Evolutionary conservation across 139 green algal genomes (phyloP).

Genomic region (Chlamydomonas incerta): DNA sequence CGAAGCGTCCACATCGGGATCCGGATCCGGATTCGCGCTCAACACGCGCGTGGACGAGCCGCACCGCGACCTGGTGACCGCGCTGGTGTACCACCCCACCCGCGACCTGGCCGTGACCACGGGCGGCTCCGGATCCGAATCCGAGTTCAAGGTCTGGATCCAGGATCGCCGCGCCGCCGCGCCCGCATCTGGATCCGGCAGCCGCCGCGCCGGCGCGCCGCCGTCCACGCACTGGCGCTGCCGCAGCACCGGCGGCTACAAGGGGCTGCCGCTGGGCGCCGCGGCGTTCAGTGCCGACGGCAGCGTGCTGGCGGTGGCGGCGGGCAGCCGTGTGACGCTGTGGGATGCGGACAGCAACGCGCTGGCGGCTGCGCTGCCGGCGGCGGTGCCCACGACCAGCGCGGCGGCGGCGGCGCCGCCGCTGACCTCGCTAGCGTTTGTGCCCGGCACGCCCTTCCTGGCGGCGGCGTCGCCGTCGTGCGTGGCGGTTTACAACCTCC

Average conservation of each 20-base stretch:
- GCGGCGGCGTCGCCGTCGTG: conserved; percentile 27
- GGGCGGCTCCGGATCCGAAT: conserved; percentile 21
- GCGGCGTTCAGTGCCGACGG: conserved; percentile 80
- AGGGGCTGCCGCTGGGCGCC: conserved; percentile 56
- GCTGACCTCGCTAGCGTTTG: conserved; percentile 60
- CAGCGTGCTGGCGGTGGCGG: conserved; percentile 73
- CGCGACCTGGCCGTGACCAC: conserved; percentile 65
- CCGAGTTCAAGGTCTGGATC: conserved; percentile 70
- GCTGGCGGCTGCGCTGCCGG: conserved; percentile 64
- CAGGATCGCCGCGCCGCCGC: not conserved
- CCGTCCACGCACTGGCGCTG: conserved; percentile 49
- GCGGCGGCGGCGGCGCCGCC: not conserved
- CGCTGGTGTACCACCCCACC: conserved; percentile 62
- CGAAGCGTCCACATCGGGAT: not conserved
- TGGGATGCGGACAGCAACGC: conserved; percentile 70
- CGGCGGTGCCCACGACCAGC: not conserved
- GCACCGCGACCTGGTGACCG: conserved; percentile 59
- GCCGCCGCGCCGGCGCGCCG: not conserved
- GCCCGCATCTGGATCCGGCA: not conserved
- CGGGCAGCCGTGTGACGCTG: conserved; percentile 61
- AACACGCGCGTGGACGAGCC: conserved; percentile 71
- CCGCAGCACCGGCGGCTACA: conserved; percentile 60
- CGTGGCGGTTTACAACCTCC: conserved; percentile 71
- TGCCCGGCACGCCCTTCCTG: conserved; percentile 62
- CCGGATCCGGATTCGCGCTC: conserved; percentile 49